Percentiles rank a stretch among this genome's conserved stretches.
Conservation (phyloP, 345 rosid genomes). For the Hypericum perforatum region DNA sequence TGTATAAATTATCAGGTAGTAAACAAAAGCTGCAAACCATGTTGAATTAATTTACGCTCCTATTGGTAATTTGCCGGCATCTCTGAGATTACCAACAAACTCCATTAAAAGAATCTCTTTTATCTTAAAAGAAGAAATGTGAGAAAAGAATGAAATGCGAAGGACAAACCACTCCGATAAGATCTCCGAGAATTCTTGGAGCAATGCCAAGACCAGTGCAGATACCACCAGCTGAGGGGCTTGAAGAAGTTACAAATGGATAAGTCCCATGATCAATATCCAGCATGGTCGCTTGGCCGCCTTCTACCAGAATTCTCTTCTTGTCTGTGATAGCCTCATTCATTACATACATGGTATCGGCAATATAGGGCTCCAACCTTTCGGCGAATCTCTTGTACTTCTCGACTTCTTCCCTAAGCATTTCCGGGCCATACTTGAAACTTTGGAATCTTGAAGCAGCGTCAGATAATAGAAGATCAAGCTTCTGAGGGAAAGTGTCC, state of each 20-base stretch:
- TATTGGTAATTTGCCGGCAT: too few species aligned
- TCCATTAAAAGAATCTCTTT: too few species aligned
- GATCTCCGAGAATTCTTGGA: conserved; percentile 83
- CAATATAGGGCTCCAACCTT: conserved; percentile 80
- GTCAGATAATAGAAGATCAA: conserved; percentile 60
- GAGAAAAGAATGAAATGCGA: neutral
- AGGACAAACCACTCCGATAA: conserved; percentile 77
- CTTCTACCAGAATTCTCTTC: conserved; percentile 86
- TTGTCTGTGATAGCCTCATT: conserved; percentile 66
- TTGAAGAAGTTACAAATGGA: conserved; percentile 95
- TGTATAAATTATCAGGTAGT: too few species aligned
- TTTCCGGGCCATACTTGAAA: conserved; percentile 57
- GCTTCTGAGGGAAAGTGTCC: conserved; percentile 90
- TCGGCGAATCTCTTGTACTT: conserved; percentile 83
- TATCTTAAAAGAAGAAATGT: neutral
- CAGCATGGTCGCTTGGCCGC: conserved; percentile 98
- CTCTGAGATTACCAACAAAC: too few species aligned
- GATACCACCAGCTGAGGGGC: conserved; percentile 97
- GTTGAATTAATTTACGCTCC: too few species aligned
- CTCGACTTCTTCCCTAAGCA: conserved; percentile 85
- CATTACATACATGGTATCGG: conserved; percentile 79
- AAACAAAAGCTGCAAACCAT: too few species aligned
- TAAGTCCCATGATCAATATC: conserved; percentile 94
- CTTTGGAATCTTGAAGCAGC: conserved; percentile 67
- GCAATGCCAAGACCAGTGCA: conserved; percentile 95